Percentiles rank a stretch among this genome's conserved stretches.
phyloP scores from a whole-genome alignment of 495 filamentous ascomycete genomes.

The Penicillium chermesinum region DNA sequence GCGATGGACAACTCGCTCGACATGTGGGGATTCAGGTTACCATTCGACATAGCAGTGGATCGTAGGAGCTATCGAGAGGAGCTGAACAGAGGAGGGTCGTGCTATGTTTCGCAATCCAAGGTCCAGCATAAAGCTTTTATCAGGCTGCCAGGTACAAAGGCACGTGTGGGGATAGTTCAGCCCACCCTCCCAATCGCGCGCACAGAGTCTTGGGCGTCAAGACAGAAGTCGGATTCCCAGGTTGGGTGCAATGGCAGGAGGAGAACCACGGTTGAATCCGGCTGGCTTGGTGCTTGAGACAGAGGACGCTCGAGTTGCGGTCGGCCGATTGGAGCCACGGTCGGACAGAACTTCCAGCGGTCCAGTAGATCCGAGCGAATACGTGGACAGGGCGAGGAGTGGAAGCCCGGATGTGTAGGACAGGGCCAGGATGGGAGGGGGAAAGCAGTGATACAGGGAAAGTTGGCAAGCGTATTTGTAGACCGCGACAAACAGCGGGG shows the following conservation, averaged over 20 bases:
- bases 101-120: background rate
- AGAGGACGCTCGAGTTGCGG: slow-evolving; percentile 14
- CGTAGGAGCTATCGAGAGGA: background rate
- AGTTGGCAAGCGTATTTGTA: background rate
- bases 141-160: background rate
- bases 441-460: background rate
- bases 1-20: slow-evolving; percentile 8
- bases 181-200: background rate
- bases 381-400: background rate
- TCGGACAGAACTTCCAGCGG: slow-evolving; percentile 30
- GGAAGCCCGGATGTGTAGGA: slow-evolving; percentile 5
- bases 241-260: background rate
- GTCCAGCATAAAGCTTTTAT: background rate
- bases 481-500: background rate
- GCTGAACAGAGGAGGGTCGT: background rate
- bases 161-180: background rate
- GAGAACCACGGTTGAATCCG: slow-evolving; percentile 18
- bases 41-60: slow-evolving; percentile 15
- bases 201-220: slow-evolving; percentile 15
- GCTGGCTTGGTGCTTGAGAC: slow-evolving; percentile 19
- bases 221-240: slow-evolving; percentile 4
- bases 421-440: slow-evolving; percentile 5
- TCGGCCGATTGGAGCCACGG: slow-evolving; percentile 25
- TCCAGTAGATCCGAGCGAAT: slow-evolving; percentile 31
- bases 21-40: slow-evolving; percentile 14